Evolutionary conservation across 345 rosid genomes (phyloP), one percentile per base, ranked within the genome.

Genomic region (Lepidium didymum): DNA sequence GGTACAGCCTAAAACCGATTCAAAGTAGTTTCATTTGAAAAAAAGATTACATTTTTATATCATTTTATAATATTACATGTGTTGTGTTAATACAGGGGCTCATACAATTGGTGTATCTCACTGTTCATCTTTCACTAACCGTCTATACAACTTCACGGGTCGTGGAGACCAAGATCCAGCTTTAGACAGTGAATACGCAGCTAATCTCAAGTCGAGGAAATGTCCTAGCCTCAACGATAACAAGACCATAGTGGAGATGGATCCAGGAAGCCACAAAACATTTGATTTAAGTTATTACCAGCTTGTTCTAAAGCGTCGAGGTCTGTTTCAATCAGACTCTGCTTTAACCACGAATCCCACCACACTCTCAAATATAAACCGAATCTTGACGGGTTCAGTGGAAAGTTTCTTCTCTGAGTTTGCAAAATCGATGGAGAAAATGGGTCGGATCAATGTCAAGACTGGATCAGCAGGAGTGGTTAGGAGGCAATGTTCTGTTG

Each of bases 21-120:
- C n/a, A n/a, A n/a, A n/a, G n/a, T n/a, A n/a, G n/a, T n/a, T n/a
- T n/a, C 7, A 29, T 29, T 29, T 29, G 33, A 29, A 29, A 29
- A 6, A 5, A 5, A 5, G 5, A 1, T 5, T 29, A 6, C 33
- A 29, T 29, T 29, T 29, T 5, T 5, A 5, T 29, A 29, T 29
- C 6, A 29, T 29, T 5, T 29, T 29, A 6, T 29, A 29, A 29
- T 1, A 0, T 6, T 29, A 29, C 33, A 29, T 49, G 31, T 43
- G 12, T 42, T 50, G 21, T 43, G 37, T 31, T 14, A 10, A 19
- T 8, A 56, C 78, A 89, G 96, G 96, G 21, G 97, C 93, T 29
- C 98, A 88, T 65, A 93, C 96, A 0, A 87, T 90, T 13, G 94
- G 96, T 29, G 16, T 88, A 7, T 23, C 96, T 4, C 98, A 87